Evolutionary conservation across 371 early-diverging fungal genomes (phyloP).

Genomic region (Sporodiniella umbellata): DNA sequence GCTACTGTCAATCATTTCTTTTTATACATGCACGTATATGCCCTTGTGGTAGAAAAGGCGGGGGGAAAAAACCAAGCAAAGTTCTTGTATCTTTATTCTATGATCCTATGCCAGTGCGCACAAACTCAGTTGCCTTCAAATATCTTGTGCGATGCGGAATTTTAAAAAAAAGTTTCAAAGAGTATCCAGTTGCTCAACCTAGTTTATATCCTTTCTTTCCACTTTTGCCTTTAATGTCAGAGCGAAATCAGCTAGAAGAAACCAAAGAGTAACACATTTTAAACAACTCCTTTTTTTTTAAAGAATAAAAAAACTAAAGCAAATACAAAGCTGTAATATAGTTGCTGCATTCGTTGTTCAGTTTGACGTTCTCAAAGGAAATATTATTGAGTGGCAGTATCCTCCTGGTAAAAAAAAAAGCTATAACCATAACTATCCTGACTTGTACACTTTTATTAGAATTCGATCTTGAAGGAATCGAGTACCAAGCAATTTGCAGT

Average conservation of each 20-base stretch:
- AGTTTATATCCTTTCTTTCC: not conserved
- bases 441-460: slow-evolving; percentile 24
- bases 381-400: slow-evolving; percentile 59
- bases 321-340: slow-evolving; percentile 18
- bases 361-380: slow-evolving; percentile 57
- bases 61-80: too few species aligned
- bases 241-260: not conserved
- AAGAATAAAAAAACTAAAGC: not conserved
- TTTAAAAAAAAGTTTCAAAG: too few species aligned
- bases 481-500: slow-evolving; percentile 61
- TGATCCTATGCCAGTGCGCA: not conserved
- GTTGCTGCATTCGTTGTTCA: slow-evolving; percentile 55
- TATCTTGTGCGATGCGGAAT: too few species aligned
- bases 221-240: not conserved
- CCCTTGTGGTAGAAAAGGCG: too few species aligned
- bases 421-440: not conserved
- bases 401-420: slow-evolving; percentile 32
- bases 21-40: too few species aligned
- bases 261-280: not conserved
- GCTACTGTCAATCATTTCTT: too few species aligned
- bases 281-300: not conserved
- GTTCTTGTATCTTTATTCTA: too few species aligned
- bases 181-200: not conserved
- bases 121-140: too few species aligned
- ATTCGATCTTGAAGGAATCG: slow-evolving; percentile 47